phyloP scores from a whole-genome alignment of 345 rosid genomes.

The Arabidopsis arenosa region DNA sequence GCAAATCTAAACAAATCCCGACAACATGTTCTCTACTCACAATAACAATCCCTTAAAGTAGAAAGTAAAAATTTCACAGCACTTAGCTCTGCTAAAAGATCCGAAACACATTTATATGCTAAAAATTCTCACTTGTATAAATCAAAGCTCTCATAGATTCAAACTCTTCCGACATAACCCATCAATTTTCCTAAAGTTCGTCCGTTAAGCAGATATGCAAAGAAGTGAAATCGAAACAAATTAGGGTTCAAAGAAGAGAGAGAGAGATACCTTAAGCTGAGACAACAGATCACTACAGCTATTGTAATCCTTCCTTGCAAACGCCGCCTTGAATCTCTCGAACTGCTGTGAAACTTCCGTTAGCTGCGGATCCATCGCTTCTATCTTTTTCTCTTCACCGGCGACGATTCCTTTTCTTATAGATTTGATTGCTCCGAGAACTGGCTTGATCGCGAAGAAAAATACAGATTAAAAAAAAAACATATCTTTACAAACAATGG shows the following conservation, averaged over 20 bases:
- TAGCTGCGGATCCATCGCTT: constrained; percentile 83
- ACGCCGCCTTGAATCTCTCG: constrained; percentile 86
- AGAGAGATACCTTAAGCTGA: constrained; percentile 72
- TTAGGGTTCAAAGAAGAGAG: constrained; percentile 47
- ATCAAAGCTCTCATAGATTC: constrained; percentile 12
- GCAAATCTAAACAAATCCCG: neutral
- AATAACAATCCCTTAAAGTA: neutral
- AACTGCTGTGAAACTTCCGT: constrained; percentile 84
- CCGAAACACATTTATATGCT: constrained; percentile 5
- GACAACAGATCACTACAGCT: constrained; percentile 62
- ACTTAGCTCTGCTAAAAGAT: constrained; percentile 1
- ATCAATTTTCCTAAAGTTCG: neutral
- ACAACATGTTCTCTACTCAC: neutral
- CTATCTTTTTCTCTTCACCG: constrained; percentile 18
- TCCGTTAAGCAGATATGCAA: neutral
- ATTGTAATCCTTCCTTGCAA: constrained; percentile 68
- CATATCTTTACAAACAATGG: neutral
- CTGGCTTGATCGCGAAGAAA: constrained; percentile 57
- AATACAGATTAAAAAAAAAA: neutral
- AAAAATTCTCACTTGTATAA: neutral
- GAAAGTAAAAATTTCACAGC: neutral
- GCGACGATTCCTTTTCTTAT: constrained; percentile 21
- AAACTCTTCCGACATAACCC: neutral
- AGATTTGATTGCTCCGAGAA: constrained; percentile 22
- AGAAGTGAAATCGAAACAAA: constrained; percentile 11